Conservation (phyloP, 805 yeast species). For the Schizosaccharomyces lindneri region DNA sequence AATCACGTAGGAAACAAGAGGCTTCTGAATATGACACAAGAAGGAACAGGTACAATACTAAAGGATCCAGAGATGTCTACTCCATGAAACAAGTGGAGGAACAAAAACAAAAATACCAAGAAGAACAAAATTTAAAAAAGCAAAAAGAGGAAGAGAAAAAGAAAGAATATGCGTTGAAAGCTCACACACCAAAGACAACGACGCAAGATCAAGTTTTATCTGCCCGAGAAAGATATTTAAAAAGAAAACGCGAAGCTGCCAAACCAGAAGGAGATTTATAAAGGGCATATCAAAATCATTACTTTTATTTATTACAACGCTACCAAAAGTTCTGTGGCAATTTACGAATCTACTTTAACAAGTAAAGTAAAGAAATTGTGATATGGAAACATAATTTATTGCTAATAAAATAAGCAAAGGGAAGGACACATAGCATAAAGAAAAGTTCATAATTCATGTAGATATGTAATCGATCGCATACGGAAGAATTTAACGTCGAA, state of each 20-base stretch:
- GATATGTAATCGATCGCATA: not conserved
- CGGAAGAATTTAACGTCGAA: too few relatives aligned
- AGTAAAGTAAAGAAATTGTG: not conserved
- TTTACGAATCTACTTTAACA: too few relatives aligned
- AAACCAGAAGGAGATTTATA: not conserved
- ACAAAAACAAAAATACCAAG: not conserved
- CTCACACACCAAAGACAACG: conserved; percentile 5
- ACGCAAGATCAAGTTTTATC: conserved; percentile 6
- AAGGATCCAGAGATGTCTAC: not conserved
- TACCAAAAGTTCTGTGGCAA: too few relatives aligned
- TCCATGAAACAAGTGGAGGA: not conserved
- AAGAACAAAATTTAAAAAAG: conserved; percentile 4
- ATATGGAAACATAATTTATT: not conserved
- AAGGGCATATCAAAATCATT: too few relatives aligned
- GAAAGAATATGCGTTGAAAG: conserved; percentile 3
- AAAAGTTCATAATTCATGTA: not conserved
- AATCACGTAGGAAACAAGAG: not conserved
- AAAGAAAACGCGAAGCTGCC: conserved; percentile 7
- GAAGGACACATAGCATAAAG: too few relatives aligned
- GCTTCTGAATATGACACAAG: not conserved
- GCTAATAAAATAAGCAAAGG: too few relatives aligned
- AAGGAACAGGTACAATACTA: not conserved
- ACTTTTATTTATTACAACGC: too few relatives aligned
- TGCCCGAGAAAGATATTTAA: conserved; percentile 12
- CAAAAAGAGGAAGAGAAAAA: conserved; percentile 3